A percentile compares a stretch with the other conserved stretches of the same genome.
These are phyloP conservation scores for Saccharomycopsis sp. DNA, from an alignment of 805 yeast species.

Conservation along the genomic window DNA sequence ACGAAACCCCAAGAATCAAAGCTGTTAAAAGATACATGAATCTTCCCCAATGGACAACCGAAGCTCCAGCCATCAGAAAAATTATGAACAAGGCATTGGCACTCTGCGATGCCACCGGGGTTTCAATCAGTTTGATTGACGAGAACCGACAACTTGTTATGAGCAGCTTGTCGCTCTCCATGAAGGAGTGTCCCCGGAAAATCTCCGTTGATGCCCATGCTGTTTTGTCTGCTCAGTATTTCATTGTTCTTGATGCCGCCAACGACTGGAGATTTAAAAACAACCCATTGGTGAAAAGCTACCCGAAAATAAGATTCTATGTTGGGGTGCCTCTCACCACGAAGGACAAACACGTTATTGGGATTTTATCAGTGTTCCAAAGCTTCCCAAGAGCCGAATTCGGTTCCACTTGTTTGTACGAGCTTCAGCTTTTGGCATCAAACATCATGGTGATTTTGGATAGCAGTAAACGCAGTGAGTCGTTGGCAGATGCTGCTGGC, in stretches of 20 bases:
- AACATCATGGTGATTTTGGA: constrained; percentile 1
- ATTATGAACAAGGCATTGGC: constrained; percentile 31
- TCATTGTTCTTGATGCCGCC: constrained; percentile 50
- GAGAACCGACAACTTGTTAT: constrained; percentile 40
- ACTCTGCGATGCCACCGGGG: constrained; percentile 35
- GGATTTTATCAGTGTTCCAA: constrained; percentile 53
- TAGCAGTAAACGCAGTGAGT: too few species aligned
- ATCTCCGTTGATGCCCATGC: constrained; percentile 64
- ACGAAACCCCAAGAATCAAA: constrained; percentile 38
- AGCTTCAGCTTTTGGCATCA: constrained; percentile 31
- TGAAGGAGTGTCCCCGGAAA: constrained; percentile 43
- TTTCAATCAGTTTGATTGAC: constrained; percentile 50
- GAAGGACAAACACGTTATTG: constrained; percentile 37
- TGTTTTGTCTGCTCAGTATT: constrained; percentile 45
- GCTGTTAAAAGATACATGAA: constrained; percentile 33
- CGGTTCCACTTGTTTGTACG: constrained; percentile 28
- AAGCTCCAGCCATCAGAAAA: constrained; percentile 30
- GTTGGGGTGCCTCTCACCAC: constrained; percentile 52
- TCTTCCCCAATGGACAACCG: constrained; percentile 42
- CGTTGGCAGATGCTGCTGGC: background rate
- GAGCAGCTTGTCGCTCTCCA: constrained; percentile 38
- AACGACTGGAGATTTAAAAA: constrained; percentile 60
- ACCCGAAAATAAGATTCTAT: constrained; percentile 53
- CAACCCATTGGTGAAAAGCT: constrained; percentile 56
- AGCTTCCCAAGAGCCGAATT: constrained; percentile 32